Base-by-base conservation (phyloP, 345 rosid genomes). In the Salix purpurea region DNA sequence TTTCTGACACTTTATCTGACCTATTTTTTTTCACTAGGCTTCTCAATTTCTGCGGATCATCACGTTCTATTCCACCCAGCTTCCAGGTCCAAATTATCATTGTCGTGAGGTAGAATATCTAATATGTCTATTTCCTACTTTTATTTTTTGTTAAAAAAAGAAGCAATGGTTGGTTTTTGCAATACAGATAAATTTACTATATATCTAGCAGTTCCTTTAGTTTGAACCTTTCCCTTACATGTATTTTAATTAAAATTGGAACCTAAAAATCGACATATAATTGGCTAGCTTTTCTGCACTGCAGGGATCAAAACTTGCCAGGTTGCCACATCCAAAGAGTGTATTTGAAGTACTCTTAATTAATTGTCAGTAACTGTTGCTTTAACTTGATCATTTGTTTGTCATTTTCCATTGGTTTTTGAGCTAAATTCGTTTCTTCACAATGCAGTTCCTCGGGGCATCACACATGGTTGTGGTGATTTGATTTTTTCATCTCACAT, bases 81-180 rank as follows among this genome's bases (percentile, higher is more conserved):
- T 93, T 84, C 99, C 99, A 18, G 99, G 99, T 72, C 99, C 99
- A 69, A 95, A 95, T 78, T 93, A 95, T 77, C 99, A 95, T 78
- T 95, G 99, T 77, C 94, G 96, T 0, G 96, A 91, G 99, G 99
- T 94, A 89, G 37, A 70, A 12, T 78, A 69, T 50, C 58, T 28
- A 10, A 70, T 13, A 26, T 18, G 21, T 70, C 26, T 58, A 58
- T 58, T 58, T 58, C 42, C 67, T 67, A 18, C 64, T 2, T 40
- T 42, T 37, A 67, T 65, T 30, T 48, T 67, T 21, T 11, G 19
- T 5, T 11, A 15, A 19, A 5, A 11, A 15, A 44, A 32, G 36
- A 40, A 52, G 71, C 28, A 18, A 21, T 42, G 34, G 34, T n/a
- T 67, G 3, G 65, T 37, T 42, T 62, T 34, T 26, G 24, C 12